Percentiles rank a stretch among this genome's conserved stretches.
Conservation (phyloP, 345 rosid genomes). For the Raphanus raphanistrum region DNA sequence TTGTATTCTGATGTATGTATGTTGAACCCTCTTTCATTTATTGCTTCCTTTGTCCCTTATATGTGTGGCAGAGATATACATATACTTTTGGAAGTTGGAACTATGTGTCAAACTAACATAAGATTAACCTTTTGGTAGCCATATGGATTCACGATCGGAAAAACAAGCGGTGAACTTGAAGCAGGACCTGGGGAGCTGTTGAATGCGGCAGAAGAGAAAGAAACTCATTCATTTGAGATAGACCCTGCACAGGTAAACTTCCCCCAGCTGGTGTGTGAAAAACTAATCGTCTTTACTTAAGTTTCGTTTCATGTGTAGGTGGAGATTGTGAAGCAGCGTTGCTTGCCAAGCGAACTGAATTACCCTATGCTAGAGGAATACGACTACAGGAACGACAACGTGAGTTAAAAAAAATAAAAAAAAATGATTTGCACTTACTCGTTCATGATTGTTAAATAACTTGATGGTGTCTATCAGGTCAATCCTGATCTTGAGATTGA, state of each 20-base stretch:
- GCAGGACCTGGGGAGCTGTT: conserved; percentile 67
- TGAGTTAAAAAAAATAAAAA: conserved; percentile 39
- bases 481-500: conserved; percentile 94
- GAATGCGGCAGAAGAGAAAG: conserved; percentile 88
- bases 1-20: conserved; percentile 80
- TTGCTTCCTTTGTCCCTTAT: not conserved
- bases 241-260: conserved; percentile 77
- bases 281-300: not conserved
- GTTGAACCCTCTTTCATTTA: conserved; percentile 4
- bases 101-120: conserved; percentile 8
- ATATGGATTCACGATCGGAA: conserved; percentile 68
- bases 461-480: conserved; percentile 48
- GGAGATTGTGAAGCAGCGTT: conserved; percentile 93
- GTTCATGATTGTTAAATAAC: conserved; percentile 16
- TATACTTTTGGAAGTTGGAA: not conserved
- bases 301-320: conserved; percentile 54
- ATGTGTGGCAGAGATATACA: not conserved
- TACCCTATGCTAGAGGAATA: conserved; percentile 99
- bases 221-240: conserved; percentile 87
- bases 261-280: not conserved
- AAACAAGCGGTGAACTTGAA: conserved; percentile 70
- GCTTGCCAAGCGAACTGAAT: conserved; percentile 96
- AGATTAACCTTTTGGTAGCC: conserved; percentile 38
- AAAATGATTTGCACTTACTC: conserved; percentile 4
- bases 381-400: conserved; percentile 90